Conservation (phyloP, 75 land plant genomes). For the Chamaecyparis obtusa region DNA sequence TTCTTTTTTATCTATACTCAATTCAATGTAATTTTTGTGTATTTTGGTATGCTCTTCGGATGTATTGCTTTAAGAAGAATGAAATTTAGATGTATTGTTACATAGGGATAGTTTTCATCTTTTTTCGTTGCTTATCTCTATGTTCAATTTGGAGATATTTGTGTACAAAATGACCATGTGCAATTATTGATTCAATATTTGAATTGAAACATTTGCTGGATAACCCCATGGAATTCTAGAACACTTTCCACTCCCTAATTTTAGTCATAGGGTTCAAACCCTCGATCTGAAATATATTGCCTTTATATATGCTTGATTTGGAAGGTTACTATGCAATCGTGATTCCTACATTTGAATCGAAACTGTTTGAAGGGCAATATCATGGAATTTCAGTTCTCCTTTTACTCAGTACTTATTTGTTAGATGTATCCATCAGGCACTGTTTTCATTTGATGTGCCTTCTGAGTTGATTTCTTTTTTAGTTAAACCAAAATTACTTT, state of each 20-base stretch:
- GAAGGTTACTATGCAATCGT: not conserved
- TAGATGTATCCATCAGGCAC: too few relatives aligned
- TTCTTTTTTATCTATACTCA: not conserved
- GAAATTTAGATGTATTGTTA: not conserved
- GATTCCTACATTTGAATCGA: not conserved
- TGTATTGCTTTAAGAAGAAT: not conserved
- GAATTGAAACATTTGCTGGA: not conserved
- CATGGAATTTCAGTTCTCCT: not conserved
- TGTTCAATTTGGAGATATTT: not conserved
- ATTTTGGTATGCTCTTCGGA: not conserved
- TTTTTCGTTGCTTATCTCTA: not conserved
- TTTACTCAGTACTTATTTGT: not conserved
- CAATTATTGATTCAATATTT: not conserved
- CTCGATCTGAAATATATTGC: not conserved
- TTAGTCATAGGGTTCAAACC: not conserved
- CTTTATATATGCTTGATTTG: not conserved
- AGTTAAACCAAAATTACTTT: not conserved
- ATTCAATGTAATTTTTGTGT: not conserved
- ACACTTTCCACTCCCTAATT: not conserved
- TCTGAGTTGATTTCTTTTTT: not conserved
- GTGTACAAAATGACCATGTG: not conserved
- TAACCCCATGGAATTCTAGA: not conserved
- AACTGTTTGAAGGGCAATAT: not conserved
- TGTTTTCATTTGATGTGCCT: not conserved
- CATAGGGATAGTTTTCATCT: not conserved